These are phyloP conservation scores for Lepiota brunneoincarnata DNA, from an alignment of 768 basidiomycete genomes.

Conservation along the genomic window DNA sequence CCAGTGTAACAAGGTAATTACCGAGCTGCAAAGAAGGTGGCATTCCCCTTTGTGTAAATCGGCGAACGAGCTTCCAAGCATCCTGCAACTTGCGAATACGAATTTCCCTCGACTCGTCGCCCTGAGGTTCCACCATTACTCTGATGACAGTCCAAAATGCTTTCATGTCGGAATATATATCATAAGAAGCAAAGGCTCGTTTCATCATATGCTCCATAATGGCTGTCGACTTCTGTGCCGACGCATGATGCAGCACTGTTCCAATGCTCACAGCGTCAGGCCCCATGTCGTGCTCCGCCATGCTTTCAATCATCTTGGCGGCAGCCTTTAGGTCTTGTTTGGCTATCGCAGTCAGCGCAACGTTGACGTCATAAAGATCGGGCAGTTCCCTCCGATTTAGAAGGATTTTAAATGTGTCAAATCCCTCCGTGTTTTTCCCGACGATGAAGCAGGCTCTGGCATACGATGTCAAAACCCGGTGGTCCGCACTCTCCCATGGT, in stretches of 20 bases:
- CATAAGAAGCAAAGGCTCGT: slow-evolving; percentile 33
- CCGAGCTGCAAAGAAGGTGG: slow-evolving; percentile 47
- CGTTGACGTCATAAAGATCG: slow-evolving; percentile 64
- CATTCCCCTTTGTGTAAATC: slow-evolving; percentile 30
- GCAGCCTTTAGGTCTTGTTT: slow-evolving; percentile 46
- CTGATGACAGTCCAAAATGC: slow-evolving; percentile 48
- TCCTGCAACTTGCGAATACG: slow-evolving; percentile 31
- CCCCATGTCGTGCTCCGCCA: slow-evolving; percentile 43
- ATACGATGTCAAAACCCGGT: slow-evolving; percentile 53
- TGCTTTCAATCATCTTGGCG: slow-evolving; percentile 43
- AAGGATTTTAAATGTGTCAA: slow-evolving; percentile 44
- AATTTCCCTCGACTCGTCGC: slow-evolving; percentile 20
- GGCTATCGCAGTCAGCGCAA: slow-evolving; percentile 55
- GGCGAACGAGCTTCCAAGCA: slow-evolving; percentile 40
- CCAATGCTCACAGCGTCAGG: slow-evolving; percentile 59
- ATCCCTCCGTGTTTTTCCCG: slow-evolving; percentile 44
- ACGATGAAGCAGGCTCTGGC: slow-evolving; percentile 63
- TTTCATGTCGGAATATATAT: slow-evolving; percentile 40
- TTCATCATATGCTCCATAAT: slow-evolving; percentile 42
- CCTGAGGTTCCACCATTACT: slow-evolving; percentile 28
- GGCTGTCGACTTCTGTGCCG: slow-evolving; percentile 37
- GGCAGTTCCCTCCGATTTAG: slow-evolving; percentile 49
- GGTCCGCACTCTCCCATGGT: slow-evolving; percentile 45
- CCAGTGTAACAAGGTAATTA: slow-evolving; percentile 45
- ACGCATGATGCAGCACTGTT: slow-evolving; percentile 60